phyloP scores from a whole-genome alignment of 345 rosid species.

The Lumnitzera racemosa region DNA sequence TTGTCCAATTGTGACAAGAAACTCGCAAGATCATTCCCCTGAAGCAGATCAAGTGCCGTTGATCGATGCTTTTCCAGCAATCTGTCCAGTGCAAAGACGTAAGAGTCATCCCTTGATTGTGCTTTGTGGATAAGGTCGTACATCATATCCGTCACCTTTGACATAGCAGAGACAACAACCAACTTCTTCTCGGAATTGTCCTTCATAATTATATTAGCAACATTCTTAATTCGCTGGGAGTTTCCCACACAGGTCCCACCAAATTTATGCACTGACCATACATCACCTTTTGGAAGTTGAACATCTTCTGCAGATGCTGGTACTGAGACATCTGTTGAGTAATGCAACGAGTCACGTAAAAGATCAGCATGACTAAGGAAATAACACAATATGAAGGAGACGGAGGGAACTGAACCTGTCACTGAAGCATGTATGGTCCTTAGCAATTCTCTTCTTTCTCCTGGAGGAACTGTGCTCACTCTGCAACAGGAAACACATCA shows the following conservation, averaged over 20 bases:
- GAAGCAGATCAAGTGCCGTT: conserved; percentile 76
- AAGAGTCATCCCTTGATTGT: conserved; percentile 77
- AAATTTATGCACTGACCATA: conserved; percentile 94
- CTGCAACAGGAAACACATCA: no score
- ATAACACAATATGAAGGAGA: no score
- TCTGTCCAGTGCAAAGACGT: conserved; percentile 61
- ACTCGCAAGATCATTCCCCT: conserved; percentile 66
- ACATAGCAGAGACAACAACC: conserved; percentile 93
- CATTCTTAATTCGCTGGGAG: conserved; percentile 79
- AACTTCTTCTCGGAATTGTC: conserved; percentile 74
- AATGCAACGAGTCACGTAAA: no score
- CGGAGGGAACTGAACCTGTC: no score
- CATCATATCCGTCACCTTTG: conserved; percentile 99
- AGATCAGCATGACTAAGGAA: no score
- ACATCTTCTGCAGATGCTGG: conserved; percentile 37
- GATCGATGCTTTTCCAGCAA: conserved; percentile 70
- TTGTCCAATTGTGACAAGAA: conserved; percentile 68
- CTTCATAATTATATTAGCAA: conserved; percentile 54
- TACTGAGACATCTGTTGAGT: conserved; percentile 37
- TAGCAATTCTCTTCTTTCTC: no score
- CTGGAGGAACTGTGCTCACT: no score
- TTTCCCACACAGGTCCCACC: conserved; percentile 98
- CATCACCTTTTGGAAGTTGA: conserved; percentile 53
- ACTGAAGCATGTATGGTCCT: no score
- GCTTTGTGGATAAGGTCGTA: conserved; percentile 85